Base-by-base conservation (phyloP, 345 rosid genomes). In the Anacardium occidentale region DNA sequence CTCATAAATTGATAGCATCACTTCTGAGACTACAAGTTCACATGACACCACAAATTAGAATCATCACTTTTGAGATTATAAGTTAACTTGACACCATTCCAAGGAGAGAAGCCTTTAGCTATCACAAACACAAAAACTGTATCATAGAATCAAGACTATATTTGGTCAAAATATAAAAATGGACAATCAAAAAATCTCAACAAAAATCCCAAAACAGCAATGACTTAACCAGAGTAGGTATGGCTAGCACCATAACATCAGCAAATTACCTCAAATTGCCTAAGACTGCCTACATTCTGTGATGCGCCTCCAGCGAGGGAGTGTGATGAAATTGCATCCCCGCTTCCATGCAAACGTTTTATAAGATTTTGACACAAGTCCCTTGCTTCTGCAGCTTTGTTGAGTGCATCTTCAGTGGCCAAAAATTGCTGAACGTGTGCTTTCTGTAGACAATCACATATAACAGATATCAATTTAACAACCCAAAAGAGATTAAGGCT, bases 341-440 rank as follows among this genome's bases (percentile, higher is more conserved):
- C 85, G 77, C 82, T 82, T 80, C 90, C 97, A 77, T 88, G 84
- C 83, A 94, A 80, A 68, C 87, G 89, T 72, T 88, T 84, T 69
- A 89, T 77, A 79, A 90, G 90, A 77, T 83, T 90, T 59, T 86
- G 86, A 78, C 84, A 87, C 64, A 88, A 80, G 72, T 85, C 85
- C 79, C 93, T 87, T 66, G 98, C 94, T 82, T 91, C 96, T 40
- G 88, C 89, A 78, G 96, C 91, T 86, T 89, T 94, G 83, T 90
- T 91, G 53, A 86, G 81, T 54, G 98, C 90, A 83, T 90, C 96
- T 85, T 94, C 96, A 80, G 97, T 91, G 51, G 94, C 97, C 81
- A 91, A 78, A 87, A 94, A 91, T 82, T 91, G 98, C 76, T 94
- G 93, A 74, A 91, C 96, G 78, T 94, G 97, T 58, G 97, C 98